Evolutionary conservation across 495 filamentous ascomycete species (phyloP), one percentile per base, ranked within the genome.

Genomic region (Hamigera avellanea): DNA sequence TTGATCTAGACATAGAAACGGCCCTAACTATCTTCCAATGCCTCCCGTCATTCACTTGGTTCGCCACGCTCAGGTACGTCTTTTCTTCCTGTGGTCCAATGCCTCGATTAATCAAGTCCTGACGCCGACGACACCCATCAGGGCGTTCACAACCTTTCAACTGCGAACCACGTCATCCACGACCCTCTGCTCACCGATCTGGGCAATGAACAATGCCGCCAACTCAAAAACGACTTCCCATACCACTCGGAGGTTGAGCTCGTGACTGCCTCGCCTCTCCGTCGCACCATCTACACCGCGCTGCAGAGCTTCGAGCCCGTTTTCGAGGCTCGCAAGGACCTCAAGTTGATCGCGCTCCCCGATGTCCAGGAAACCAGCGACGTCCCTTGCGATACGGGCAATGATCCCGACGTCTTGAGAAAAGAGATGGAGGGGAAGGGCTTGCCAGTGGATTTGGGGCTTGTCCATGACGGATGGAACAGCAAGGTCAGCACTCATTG

Each of bases 201-300:
- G 2, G 89, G 89, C 50, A 66, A 78, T 46, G 42, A 72, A 10
- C 88, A 95, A 73, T 94, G 88, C 61, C 52, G 49, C 3, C 51
- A 61, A 3, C 76, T 95, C 17, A 52, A 61, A 35, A 45, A 61
- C 2, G 49, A 36, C 17, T 93, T 94, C 57, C 81, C 83, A 8
- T 46, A 63, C 51, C 75, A 80, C 47, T 56, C 67, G 14, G 53
- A 72, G 23, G 58, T 89, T 54, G 77, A 78, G 6, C 69, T 87
- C 35, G 67, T 95, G 2, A 73, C 88, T 13, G 77, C 85, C 31
- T 93, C 86, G 0, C 88, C 89, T 1, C 69, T 95, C 32, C 78
- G 80, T 15, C 80, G 89, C 36, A 93, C 89, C 2, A 61, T 96
- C 21, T 79, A 83, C 53, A 95, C 89, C 0, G 76, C 81, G 4